A percentile compares a stretch with the other conserved stretches of the same genome.
phyloP scores from a whole-genome alignment of 805 yeast genomes.

The Yueomyces sp. region DNA sequence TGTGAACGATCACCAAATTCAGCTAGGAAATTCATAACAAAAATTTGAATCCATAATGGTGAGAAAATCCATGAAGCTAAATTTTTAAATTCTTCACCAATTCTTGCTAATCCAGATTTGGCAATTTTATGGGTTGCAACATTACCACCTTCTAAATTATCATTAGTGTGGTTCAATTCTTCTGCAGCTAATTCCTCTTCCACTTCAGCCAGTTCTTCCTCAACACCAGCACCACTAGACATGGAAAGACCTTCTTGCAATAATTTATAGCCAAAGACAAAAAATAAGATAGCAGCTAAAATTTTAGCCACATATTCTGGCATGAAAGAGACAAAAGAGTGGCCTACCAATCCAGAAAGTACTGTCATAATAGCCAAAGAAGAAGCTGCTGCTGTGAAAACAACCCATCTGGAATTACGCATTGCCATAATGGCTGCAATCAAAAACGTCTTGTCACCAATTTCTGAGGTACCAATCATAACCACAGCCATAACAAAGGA shows the following conservation, averaged over 20 bases:
- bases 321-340: slow-evolving; percentile 71
- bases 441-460: slow-evolving; percentile 93
- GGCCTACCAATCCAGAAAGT: slow-evolving; percentile 83
- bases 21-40: slow-evolving; percentile 89
- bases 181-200: slow-evolving; percentile 77
- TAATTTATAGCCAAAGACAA: slow-evolving; percentile 70
- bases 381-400: slow-evolving; percentile 77
- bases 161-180: slow-evolving; percentile 37
- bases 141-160: slow-evolving; percentile 44
- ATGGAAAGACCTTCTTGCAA: slow-evolving; percentile 70
- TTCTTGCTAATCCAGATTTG: slow-evolving; percentile 6
- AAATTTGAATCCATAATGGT: slow-evolving; percentile 89
- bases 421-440: slow-evolving; percentile 97
- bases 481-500: slow-evolving; percentile 70
- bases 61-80: slow-evolving; percentile 56
- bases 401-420: slow-evolving; percentile 74
- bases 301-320: slow-evolving; percentile 72
- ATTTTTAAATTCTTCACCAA: slow-evolving; percentile 26
- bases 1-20: slow-evolving; percentile 99
- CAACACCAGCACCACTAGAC: slow-evolving; percentile 76
- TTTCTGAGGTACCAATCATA: slow-evolving; percentile 91
- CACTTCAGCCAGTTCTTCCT: slow-evolving; percentile 92
- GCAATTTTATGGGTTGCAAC: slow-evolving; percentile 4
- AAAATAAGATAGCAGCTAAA: slow-evolving; percentile 66
- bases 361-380: slow-evolving; percentile 86